Base-by-base conservation (phyloP, 805 yeast genomes). In the Starmerella lactis-condensi region DNA sequence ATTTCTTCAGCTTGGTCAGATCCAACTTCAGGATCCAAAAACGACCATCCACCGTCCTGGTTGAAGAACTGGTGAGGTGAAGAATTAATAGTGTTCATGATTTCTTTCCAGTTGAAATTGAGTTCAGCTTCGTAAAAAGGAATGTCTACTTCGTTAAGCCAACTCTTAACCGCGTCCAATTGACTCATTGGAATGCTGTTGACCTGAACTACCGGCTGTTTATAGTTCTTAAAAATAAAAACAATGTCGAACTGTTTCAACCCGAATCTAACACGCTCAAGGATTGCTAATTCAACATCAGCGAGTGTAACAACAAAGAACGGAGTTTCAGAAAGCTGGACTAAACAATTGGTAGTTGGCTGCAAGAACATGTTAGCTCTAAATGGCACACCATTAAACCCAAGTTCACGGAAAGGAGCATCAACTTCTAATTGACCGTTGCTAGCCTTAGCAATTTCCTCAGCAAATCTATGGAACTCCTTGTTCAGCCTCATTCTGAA, bases 91-190 rank as follows among this genome's bases (percentile, higher is more conserved):
- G 95, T 81, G 57, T 82, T 85, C 94, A 89, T 85, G 50, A 89
- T 83, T 16, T 82, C 74, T 10, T 72, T 62, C 98, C 98, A 89
- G 58, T 81, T 82, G 67, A 89, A 71, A 59, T 85, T 85, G 58
- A 89, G 75, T 27, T 92, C 83, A 32, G 95, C 94, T 47, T 82
- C 94, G 50, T 83, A 76, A 59, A 66, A 73, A 23, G 98, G 93
- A 40, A 89, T 76, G 53, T 89, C 98, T 49, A 89, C 93, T 52
- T 89, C 93, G n/a, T 93, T 79, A 37, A 89, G 62, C 98, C 98
- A 89, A 30, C 79, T 81, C 54, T 85, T 89, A 39, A 89, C 77
- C 50, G 77, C 85, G 51, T 89, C 98, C 34, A 89, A 59, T 32
- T 76, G 65, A 47, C 77, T 91, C 69, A 82, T 79, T 22, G 96